These are phyloP conservation scores for Dentipellis sp. DNA, from an alignment of 768 basidiomycete genomes.

Conservation along the genomic window DNA sequence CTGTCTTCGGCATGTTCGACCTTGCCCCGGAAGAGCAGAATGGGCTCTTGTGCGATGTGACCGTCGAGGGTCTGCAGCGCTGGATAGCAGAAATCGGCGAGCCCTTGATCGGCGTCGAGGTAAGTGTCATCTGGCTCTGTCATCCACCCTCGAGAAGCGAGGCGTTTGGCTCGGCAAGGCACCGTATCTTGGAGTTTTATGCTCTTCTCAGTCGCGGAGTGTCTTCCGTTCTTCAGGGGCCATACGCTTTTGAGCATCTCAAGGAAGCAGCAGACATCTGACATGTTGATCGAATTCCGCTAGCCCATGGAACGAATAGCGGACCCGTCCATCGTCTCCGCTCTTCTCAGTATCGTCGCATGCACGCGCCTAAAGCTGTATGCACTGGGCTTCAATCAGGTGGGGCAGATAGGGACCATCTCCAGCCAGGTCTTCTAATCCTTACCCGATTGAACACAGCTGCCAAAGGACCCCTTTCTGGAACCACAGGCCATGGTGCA, in stretches of 20 bases:
- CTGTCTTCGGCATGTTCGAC: conserved; percentile 61
- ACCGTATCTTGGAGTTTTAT: no score
- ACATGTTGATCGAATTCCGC: neutral
- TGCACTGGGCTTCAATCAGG: conserved; percentile 38
- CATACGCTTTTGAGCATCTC: no score
- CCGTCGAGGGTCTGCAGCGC: conserved; percentile 57
- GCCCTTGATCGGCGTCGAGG: conserved; percentile 54
- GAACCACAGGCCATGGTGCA: conserved; percentile 50
- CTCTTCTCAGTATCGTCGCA: conserved; percentile 61
- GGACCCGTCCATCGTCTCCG: conserved; percentile 64
- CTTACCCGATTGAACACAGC: conserved; percentile 13
- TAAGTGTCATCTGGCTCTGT: conserved; percentile 14
- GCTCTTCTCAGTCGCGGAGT: no score
- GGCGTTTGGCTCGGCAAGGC: no score
- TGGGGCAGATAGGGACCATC: conserved; percentile 13
- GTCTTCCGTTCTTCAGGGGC: no score
- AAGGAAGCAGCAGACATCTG: no score
- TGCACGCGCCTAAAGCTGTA: conserved; percentile 62
- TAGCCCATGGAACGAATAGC: conserved; percentile 66
- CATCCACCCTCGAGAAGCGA: neutral
- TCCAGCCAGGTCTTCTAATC: no score
- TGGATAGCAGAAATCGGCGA: conserved; percentile 66
- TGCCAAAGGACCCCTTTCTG: conserved; percentile 75
- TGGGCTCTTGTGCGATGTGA: conserved; percentile 71
- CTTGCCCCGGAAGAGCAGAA: conserved; percentile 30